Evolutionary conservation across 768 basidiomycete genomes (phyloP), one percentile per base, ranked within the genome.

Genomic region (Saitozyma podzolica): DNA sequence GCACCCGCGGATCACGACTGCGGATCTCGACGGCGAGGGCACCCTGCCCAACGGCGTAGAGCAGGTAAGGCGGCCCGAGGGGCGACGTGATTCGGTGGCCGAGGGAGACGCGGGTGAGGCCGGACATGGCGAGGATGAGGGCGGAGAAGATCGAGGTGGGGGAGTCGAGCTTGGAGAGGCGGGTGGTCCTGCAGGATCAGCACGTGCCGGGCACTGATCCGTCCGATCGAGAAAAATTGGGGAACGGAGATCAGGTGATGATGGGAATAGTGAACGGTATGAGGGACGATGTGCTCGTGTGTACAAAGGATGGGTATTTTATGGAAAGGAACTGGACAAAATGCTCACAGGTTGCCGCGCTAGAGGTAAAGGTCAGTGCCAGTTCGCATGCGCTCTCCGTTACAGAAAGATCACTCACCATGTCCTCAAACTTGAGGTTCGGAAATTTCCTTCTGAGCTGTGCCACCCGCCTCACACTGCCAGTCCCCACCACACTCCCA

Each of bases 31-130:
- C 83, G 0, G 82, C 92, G 42, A 99, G 82, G 11, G 94, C 92
- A 37, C 93, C 95, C 80, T 98, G 95, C 3, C 92, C 91, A 60
- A 98, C 95, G 9, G 95, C 94, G 77, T 87, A 89, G n/a, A 93
- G 82, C 13, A 84, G 83, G 8, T 62, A 61, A 3, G 94, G 93
- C 2, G 92, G 86, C 0, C 76, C 73, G 63, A 98, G 78, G 72
- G 91, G 86, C 43, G 85, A 72, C 3, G 91, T 90, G 66, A 91
- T 86, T 56, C 95, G 89, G 74, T 86, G 80, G 2, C 64, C 59
- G 54, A 79, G 66, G 47, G 86, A 88, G 20, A 91, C 80, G 40
- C 96, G 90, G 10, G 91, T 83, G 48, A 99, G 84, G 8, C 96
- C 96, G 2, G 96, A 91, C 74, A 89, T 89, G 17, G 96, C 96